phyloP scores from a whole-genome alignment of 177 flowering plant genomes.

The Tripterygium wilfordii region DNA sequence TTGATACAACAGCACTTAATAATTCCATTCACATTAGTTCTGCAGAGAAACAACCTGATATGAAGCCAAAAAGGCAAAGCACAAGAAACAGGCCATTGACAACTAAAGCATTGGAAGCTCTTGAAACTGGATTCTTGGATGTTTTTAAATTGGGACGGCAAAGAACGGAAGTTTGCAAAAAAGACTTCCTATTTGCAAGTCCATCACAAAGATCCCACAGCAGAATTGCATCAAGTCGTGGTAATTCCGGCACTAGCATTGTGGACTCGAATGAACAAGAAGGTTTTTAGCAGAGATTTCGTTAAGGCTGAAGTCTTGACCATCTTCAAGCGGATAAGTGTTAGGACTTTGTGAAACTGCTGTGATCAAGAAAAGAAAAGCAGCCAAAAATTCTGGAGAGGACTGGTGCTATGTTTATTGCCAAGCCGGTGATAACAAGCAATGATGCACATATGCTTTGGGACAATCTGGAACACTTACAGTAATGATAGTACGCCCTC shows the following conservation, averaged over 20 bases:
- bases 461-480: too few relatives aligned
- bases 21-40: constrained; percentile 6
- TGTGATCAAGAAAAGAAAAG: too few relatives aligned
- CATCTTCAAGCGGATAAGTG: too few relatives aligned
- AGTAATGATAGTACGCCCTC: too few relatives aligned
- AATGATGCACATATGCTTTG: too few relatives aligned
- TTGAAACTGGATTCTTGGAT: constrained; percentile 49
- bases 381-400: too few relatives aligned
- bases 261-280: constrained; percentile 19
- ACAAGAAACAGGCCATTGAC: constrained; percentile 76
- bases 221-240: constrained; percentile 11
- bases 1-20: constrained; percentile 3
- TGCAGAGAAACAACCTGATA: constrained; percentile 17
- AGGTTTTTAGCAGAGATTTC: background rate
- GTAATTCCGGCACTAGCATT: constrained; percentile 9
- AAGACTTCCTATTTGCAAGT: constrained; percentile 15
- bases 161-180: constrained; percentile 14
- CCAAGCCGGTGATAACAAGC: too few relatives aligned
- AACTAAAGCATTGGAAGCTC: constrained; percentile 68
- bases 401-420: too few relatives aligned
- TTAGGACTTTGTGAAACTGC: too few relatives aligned
- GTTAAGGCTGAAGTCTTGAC: constrained; percentile 1
- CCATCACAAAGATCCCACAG: constrained; percentile 23
- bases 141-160: constrained; percentile 22
- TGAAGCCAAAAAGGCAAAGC: constrained; percentile 53